phyloP scores from a whole-genome alignment of 106 monocot species.

The Dendrobium catenatum region DNA sequence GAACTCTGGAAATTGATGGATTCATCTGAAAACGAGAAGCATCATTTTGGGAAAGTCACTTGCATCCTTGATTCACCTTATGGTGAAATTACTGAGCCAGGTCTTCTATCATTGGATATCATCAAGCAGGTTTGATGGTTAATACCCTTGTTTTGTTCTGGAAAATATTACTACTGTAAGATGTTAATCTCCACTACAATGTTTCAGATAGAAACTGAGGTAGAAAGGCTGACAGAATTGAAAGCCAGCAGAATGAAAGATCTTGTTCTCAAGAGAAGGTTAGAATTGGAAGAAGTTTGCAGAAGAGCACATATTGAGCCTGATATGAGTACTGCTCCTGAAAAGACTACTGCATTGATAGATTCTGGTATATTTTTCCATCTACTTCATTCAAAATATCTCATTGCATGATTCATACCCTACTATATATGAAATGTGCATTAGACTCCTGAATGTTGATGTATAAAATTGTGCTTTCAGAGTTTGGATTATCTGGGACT shows the following conservation, averaged over 20 bases:
- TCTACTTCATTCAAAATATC: neutral
- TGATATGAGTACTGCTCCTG: constrained; percentile 64
- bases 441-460: neutral
- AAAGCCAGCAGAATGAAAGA: constrained; percentile 95
- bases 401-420: neutral
- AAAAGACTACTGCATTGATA: constrained; percentile 71
- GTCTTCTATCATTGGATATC: constrained; percentile 53
- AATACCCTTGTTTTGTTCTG: neutral
- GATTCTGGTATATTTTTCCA: constrained; percentile 52
- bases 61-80: constrained; percentile 41
- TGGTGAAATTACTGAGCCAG: constrained; percentile 33
- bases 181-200: neutral
- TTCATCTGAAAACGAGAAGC: constrained; percentile 59
- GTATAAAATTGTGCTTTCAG: too few species aligned
- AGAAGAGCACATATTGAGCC: constrained; percentile 76
- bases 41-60: constrained; percentile 43
- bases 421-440: neutral
- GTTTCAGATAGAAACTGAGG: constrained; percentile 63
- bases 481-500: too few species aligned
- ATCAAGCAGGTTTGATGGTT: constrained; percentile 54
- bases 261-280: constrained; percentile 59
- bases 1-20: constrained; percentile 93
- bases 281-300: constrained; percentile 85
- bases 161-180: neutral
- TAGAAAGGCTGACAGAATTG: constrained; percentile 68